These are phyloP conservation scores for Penicillium sp. DNA, from an alignment of 2,329 filamentous ascomycete species.

Conservation along the genomic window DNA sequence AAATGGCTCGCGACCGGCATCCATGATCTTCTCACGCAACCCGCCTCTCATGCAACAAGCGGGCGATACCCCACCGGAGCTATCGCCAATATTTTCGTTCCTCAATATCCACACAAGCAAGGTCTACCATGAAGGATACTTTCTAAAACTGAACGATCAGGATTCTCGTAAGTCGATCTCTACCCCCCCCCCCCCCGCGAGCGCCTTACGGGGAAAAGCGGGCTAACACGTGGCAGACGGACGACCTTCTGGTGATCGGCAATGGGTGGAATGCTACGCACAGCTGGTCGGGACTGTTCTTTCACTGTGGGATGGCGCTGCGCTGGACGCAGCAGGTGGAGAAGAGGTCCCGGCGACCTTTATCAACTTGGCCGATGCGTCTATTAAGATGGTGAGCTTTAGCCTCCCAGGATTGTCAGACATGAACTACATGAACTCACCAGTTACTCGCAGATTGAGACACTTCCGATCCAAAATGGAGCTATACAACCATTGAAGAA, in stretches of 20 bases:
- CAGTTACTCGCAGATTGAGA: conserved; percentile 65
- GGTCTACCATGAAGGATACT: conserved; percentile 96
- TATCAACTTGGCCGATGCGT: conserved; percentile 95
- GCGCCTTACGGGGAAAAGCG: background rate
- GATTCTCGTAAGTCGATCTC: conserved; percentile 69
- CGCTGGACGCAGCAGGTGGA: conserved; percentile 82
- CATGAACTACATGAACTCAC: background rate
- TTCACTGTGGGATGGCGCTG: conserved; percentile 91
- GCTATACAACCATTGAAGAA: conserved; percentile 84
- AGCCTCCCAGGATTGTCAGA: background rate
- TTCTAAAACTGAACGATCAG: conserved; percentile 92
- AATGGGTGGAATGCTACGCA: conserved; percentile 95
- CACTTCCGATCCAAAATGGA: conserved; percentile 75
- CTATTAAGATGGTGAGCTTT: conserved; percentile 84
- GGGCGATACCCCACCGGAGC: conserved; percentile 83
- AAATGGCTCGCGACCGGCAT: conserved; percentile 67
- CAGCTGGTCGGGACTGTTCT: conserved; percentile 93
- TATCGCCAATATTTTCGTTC: conserved; percentile 90
- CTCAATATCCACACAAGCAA: conserved; percentile 96
- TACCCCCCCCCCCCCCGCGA: too few species aligned
- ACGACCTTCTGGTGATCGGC: conserved; percentile 77
- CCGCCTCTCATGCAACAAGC: conserved; percentile 82
- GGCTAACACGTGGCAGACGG: conserved; percentile 63
- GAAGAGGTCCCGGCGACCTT: conserved; percentile 86
- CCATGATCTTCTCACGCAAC: conserved; percentile 82